Evolutionary conservation across 2,329 filamentous ascomycete genomes (phyloP), one percentile per base, ranked within the genome.

Genomic region (Fusarium poae): DNA sequence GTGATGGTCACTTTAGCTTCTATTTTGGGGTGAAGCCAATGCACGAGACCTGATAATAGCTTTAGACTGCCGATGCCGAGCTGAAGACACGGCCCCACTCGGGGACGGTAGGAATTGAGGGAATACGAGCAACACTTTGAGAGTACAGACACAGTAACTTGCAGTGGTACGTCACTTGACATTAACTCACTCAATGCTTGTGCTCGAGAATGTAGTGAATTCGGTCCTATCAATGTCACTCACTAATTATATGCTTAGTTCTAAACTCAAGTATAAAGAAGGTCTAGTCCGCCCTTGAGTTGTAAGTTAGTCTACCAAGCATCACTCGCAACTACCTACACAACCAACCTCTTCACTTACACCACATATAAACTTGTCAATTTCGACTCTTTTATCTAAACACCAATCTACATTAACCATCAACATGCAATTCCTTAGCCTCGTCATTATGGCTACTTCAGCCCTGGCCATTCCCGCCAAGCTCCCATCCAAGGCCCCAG

Each of bases 391-490:
- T 13, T 15, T 45, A 25, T 21, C 27, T 55, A 23, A 23, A 20
- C 23, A 29, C 39, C 44, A 16, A 32, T 35, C 23, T 42, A 55
- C 34, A 18, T 13, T 35, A 21, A 56, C 37, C 57, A 39, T 51
- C 65, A 74, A 66, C 5, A 74, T 74, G 72, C 70, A 74, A 46
- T 66, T 75, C 66, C 54, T 76, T 54, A 69, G 62, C 43, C 57
- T 74, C 32, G 61, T 76, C 51, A 68, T 76, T 65, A 62, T 77
- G 30, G 74, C 75, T 53, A 67, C 72, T 42, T 67, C 74, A 16
- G 73, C 68, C 60, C 32, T 75, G 55, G 75, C 76, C 44, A 67
- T 70, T 21, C 76, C 76, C 20, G 37, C 29, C 59, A 62, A 53
- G 43, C 40, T 55, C 10, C 40, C 52, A 64, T 34, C 61, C 56